Conservation (phyloP, 1,284 basidiomycete species). For the Serendipita sp. region DNA sequence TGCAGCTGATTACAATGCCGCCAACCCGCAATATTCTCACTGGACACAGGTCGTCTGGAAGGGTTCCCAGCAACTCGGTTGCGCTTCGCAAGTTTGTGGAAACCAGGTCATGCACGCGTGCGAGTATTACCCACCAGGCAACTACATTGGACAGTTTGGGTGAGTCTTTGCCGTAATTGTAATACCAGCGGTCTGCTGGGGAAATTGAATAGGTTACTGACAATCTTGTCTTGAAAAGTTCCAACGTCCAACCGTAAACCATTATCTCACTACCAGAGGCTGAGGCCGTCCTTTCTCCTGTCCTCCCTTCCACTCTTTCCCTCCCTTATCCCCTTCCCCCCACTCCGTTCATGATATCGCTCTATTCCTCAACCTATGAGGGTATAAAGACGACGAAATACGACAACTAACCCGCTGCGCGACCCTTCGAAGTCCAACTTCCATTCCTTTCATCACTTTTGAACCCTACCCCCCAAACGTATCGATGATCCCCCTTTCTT, state of each 20-base stretch:
- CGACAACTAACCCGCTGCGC: background rate
- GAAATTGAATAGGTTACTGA: too few species aligned
- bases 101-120: slow-evolving; percentile 13
- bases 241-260: background rate
- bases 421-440: background rate
- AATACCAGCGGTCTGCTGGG: too few species aligned
- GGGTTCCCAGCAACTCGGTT: background rate
- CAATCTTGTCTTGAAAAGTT: background rate
- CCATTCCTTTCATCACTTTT: background rate
- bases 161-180: slow-evolving; percentile 6
- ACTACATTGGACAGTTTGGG: slow-evolving; percentile 15
- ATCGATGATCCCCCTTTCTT: too few species aligned
- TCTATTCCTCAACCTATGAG: too few species aligned
- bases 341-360: too few species aligned
- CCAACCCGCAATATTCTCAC: slow-evolving; percentile 21
- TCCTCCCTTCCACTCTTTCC: too few species aligned
- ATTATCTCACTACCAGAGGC: too few species aligned
- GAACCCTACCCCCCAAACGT: too few species aligned
- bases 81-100: background rate
- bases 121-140: slow-evolving; percentile 15
- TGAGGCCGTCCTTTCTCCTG: too few species aligned
- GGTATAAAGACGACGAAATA: background rate
- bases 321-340: too few species aligned
- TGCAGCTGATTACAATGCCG: slow-evolving; percentile 14
- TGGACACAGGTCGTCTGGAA: slow-evolving; percentile 16